These are phyloP conservation scores for Gigaspora rosea DNA, from an alignment of 192 early-diverging fungal species.

Conservation along the genomic window DNA sequence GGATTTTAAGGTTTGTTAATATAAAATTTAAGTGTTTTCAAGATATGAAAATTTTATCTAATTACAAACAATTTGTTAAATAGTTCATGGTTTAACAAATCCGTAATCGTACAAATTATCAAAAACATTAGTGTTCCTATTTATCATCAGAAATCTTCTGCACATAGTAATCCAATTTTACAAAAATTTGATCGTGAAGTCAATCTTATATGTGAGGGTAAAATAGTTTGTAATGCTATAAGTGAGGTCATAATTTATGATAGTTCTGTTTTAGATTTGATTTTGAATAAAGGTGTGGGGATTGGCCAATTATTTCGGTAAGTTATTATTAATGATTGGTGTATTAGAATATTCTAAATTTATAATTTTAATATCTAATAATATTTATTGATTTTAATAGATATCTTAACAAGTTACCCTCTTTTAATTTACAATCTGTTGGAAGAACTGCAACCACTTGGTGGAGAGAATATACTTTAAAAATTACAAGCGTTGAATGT, in stretches of 20 bases:
- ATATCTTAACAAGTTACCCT: constrained; percentile 43
- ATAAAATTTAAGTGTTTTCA: neutral
- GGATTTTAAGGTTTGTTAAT: constrained; percentile 42
- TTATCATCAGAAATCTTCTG: neutral
- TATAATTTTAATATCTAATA: neutral
- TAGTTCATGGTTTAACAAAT: constrained; percentile 48
- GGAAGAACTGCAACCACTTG: constrained; percentile 41
- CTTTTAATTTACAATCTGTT: constrained; percentile 41
- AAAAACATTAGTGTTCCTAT: constrained; percentile 36
- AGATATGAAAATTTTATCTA: neutral
- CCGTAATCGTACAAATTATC: constrained; percentile 38
- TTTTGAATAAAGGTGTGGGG: constrained; percentile 45
- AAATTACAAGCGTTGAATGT: constrained; percentile 45
- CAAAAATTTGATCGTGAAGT: constrained; percentile 46
- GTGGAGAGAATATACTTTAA: constrained; percentile 47
- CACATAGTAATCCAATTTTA: constrained; percentile 25
- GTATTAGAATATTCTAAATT: neutral
- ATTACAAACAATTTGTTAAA: neutral
- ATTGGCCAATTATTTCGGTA: constrained; percentile 50
- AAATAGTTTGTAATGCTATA: constrained; percentile 47
- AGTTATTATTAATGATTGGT: neutral
- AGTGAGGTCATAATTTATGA: constrained; percentile 44
- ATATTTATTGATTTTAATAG: neutral
- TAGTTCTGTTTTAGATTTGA: constrained; percentile 36
- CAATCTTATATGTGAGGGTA: constrained; percentile 42